phyloP scores from a whole-genome alignment of 2,329 filamentous ascomycete species.

The Aspergillus pseudonomiae region DNA sequence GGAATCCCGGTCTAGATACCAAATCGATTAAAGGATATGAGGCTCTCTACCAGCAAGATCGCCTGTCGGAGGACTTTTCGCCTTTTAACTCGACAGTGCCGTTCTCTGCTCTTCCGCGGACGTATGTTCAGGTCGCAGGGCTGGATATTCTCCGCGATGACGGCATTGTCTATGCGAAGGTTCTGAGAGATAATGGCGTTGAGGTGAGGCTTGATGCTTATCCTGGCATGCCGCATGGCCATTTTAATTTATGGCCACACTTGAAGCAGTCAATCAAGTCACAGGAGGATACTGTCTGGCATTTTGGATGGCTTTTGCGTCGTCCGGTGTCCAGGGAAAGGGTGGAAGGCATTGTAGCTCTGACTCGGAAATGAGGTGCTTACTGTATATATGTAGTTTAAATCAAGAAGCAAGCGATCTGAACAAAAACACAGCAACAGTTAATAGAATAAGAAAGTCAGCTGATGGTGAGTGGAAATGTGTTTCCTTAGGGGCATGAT shows the following conservation, averaged over 20 bases:
- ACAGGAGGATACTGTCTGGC: not conserved
- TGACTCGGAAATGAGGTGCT: not conserved
- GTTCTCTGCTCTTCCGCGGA: not conserved
- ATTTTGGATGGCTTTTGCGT: not conserved
- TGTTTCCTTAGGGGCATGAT: too few species aligned
- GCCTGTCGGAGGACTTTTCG: not conserved
- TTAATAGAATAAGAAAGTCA: too few species aligned
- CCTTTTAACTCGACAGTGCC: not conserved
- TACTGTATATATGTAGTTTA: too few species aligned
- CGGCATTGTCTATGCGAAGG: not conserved
- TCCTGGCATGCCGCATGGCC: not conserved
- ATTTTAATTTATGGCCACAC: not conserved
- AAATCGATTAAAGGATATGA: not conserved
- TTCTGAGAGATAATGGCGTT: not conserved
- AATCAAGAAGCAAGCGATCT: too few species aligned
- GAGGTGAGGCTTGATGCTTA: not conserved
- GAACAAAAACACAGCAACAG: too few species aligned
- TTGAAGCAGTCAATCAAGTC: not conserved
- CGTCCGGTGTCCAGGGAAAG: not conserved
- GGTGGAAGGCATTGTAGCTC: not conserved
- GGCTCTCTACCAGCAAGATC: not conserved
- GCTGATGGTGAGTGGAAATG: too few species aligned
- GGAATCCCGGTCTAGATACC: not conserved
- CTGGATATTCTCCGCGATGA: not conserved
- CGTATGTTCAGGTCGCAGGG: not conserved